These are phyloP conservation scores for Entomortierella beljakovae DNA, from an alignment of 192 early-diverging fungal genomes.

Conservation along the genomic window DNA sequence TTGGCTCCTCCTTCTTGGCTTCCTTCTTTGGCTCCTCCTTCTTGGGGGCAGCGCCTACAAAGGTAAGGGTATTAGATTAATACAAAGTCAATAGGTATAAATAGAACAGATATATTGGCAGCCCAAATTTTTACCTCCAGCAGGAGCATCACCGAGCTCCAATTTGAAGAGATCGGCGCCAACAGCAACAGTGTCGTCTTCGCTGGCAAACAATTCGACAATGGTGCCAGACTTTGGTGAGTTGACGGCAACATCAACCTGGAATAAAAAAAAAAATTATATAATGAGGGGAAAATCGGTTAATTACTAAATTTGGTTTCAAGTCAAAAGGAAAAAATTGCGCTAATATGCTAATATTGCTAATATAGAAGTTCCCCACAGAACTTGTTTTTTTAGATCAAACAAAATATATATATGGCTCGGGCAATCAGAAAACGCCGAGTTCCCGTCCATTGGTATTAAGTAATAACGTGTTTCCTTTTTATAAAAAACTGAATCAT, in stretches of 20 bases:
- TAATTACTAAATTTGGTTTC: background rate
- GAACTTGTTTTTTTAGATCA: no score
- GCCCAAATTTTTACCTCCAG: conserved; percentile 57
- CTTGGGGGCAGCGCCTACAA: conserved; percentile 52
- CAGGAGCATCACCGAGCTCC: conserved; percentile 79
- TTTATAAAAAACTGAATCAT: background rate
- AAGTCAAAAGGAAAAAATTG: no score
- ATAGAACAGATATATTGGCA: background rate
- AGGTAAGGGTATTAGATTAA: background rate
- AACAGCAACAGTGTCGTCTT: conserved; percentile 91
- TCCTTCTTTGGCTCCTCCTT: conserved; percentile 59
- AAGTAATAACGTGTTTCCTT: background rate
- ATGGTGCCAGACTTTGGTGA: conserved; percentile 93
- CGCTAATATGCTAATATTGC: no score
- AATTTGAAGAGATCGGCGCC: conserved; percentile 95
- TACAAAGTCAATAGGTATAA: background rate
- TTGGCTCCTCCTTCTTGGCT: conserved; percentile 52
- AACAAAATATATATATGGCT: no score
- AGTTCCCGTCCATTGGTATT: background rate
- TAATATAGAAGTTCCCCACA: background rate
- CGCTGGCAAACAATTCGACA: conserved; percentile 82
- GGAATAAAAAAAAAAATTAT: background rate
- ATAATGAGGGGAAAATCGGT: background rate
- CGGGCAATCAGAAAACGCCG: background rate
- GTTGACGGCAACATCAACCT: conserved; percentile 98